phyloP scores from a whole-genome alignment of 2,329 filamentous ascomycete genomes.

The Trichoderma lentiforme region DNA sequence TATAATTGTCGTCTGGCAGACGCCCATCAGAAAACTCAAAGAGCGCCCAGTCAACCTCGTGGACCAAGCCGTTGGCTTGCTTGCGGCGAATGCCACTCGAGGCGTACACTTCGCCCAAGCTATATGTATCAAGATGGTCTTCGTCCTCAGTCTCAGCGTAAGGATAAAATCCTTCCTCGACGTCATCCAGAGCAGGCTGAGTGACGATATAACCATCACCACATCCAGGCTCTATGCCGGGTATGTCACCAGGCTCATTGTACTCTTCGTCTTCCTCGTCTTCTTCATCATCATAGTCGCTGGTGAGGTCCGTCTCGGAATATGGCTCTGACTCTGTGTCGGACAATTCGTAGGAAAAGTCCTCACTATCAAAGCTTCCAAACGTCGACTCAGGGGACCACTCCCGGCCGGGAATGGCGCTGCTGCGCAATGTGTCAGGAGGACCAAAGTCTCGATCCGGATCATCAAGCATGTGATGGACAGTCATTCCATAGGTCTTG shows the following conservation, averaged over 20 bases:
- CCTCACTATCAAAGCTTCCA: slow-evolving; percentile 48
- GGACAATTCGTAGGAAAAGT: slow-evolving; percentile 59
- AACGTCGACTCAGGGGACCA: slow-evolving; percentile 43
- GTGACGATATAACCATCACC: slow-evolving; percentile 79
- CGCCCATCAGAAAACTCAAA: slow-evolving; percentile 75
- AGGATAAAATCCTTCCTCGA: slow-evolving; percentile 79
- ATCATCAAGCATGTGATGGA: slow-evolving; percentile 91
- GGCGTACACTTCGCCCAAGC: slow-evolving; percentile 80
- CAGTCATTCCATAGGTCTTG: slow-evolving; percentile 87
- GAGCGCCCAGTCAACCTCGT: slow-evolving; percentile 95
- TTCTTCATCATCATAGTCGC: slow-evolving; percentile 49
- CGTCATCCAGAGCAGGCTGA: slow-evolving; percentile 86
- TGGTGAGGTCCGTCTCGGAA: slow-evolving; percentile 51
- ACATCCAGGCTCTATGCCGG: slow-evolving; percentile 70
- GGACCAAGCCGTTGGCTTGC: slow-evolving; percentile 66
- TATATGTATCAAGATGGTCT: slow-evolving; percentile 79
- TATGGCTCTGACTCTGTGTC: slow-evolving; percentile 56
- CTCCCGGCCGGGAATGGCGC: slow-evolving; percentile 37
- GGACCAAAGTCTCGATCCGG: slow-evolving; percentile 46
- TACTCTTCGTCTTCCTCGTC: slow-evolving; percentile 55
- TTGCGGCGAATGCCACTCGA: slow-evolving; percentile 84
- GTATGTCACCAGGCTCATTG: slow-evolving; percentile 69
- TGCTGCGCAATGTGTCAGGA: slow-evolving; percentile 35
- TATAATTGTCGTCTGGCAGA: slow-evolving; percentile 67
- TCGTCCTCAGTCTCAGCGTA: slow-evolving; percentile 66